These are phyloP conservation scores for Plasmodium sp. DNA, from an alignment of 169 alveolate genomes.

Conservation along the genomic window DNA sequence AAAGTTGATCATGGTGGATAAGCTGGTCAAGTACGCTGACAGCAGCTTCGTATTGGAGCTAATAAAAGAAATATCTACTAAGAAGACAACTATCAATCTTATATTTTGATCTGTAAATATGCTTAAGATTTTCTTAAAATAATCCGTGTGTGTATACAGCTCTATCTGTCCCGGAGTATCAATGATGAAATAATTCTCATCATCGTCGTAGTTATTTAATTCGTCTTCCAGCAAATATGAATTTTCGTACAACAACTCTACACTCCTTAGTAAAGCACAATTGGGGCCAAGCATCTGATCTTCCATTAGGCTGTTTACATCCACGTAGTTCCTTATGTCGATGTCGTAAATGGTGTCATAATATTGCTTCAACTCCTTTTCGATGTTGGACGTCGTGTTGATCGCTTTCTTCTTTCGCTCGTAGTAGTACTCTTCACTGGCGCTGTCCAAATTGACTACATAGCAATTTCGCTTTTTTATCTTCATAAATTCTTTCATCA, in stretches of 20 bases:
- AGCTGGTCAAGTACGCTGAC: constrained; percentile 94
- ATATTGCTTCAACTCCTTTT: constrained; percentile 79
- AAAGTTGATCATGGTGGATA: constrained; percentile 96
- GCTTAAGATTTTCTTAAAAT: constrained; percentile 91
- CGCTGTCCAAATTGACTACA: constrained; percentile 97
- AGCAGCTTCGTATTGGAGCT: constrained; percentile 94
- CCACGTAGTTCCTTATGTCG: constrained; percentile 97
- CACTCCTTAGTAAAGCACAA: constrained; percentile 96
- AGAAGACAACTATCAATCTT: constrained; percentile 93
- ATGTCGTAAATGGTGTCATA: constrained; percentile 86
- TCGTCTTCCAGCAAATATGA: constrained; percentile 95
- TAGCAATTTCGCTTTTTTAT: constrained; percentile 90
- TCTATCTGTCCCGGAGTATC: constrained; percentile 99
- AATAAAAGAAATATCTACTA: constrained; percentile 95
- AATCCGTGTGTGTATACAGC: constrained; percentile 95
- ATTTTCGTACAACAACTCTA: constrained; percentile 94
- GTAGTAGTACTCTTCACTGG: constrained; percentile 91
- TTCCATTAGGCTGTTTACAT: constrained; percentile 94
- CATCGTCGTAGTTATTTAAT: constrained; percentile 92
- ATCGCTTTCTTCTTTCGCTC: constrained; percentile 75
- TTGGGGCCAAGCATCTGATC: constrained; percentile 96
- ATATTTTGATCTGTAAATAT: constrained; percentile 91
- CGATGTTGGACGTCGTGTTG: constrained; percentile 88
- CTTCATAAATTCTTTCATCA: constrained; percentile 93
- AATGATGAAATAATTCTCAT: constrained; percentile 94